Base-by-base conservation (phyloP, 1,284 basidiomycete species). In the Irpex sp. region DNA sequence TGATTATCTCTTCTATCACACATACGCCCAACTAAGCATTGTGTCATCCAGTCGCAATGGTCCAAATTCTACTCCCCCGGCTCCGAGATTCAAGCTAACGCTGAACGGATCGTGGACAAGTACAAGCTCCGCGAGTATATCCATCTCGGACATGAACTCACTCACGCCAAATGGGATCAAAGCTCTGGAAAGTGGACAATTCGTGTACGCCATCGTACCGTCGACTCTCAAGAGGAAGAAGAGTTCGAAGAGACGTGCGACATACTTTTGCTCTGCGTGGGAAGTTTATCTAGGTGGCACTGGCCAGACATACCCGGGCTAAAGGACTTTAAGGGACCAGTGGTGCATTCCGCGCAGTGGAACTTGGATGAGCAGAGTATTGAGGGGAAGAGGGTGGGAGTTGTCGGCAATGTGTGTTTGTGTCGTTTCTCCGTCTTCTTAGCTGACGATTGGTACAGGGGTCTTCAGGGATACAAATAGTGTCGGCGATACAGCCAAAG, bases 381-480 rank as follows among this genome's bases (percentile, higher is more conserved):
- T 9, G 77, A 78, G 85, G 82, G 73, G 72, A 87, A 88, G 73
- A 75, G 64, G n/a, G 82, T 88, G 19, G 87, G 81, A 3, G 80
- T 89, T 5, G 83, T 88, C 61, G 86, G 87, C 15, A 79, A 83
- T 13, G 85, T 85, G 68, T 65, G 81, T 71, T 11, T 7, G 7
- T 9, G 5, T 37, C 50, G 49, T 39, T 15, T 15, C 21, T 33
- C 58, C 50, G 31, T 19, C 11, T 26, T 13, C 9, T 26, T 31
- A 55, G 9, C 31, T 13, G 31, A 31, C 33, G 26, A 35, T n/a
- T 55, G 21, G 7, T n/a, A 5, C 46, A 86, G 86, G 86, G 87
- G 1, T 87, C 86, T 1, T 85, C 84, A 11, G 84, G 83, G 1
- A 79, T 89, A 35, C 88, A 89, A 67, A 80, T 87, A 9, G 82